Percentiles rank a stretch among this genome's conserved stretches.
These are phyloP conservation scores for Boletales sp. DNA, from an alignment of 768 basidiomycete genomes.

Conservation along the genomic window DNA sequence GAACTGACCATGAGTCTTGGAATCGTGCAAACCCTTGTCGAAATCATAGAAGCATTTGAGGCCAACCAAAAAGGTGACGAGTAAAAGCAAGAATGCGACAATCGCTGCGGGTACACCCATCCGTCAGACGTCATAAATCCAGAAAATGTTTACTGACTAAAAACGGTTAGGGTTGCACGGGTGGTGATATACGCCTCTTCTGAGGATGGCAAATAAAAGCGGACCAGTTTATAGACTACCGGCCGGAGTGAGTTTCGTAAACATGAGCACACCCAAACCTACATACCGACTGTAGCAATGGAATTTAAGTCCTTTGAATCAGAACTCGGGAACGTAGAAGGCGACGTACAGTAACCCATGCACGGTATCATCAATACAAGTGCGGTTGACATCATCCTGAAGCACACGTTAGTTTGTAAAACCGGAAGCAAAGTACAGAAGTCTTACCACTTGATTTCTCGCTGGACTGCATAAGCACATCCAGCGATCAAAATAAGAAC, in stretches of 20 bases:
- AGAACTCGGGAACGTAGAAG: background rate
- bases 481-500: slow-evolving; percentile 63
- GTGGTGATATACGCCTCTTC: slow-evolving; percentile 60
- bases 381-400: slow-evolving; percentile 65
- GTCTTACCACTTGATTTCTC: slow-evolving; percentile 74
- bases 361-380: slow-evolving; percentile 78
- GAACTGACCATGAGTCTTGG: slow-evolving; percentile 73
- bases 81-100: slow-evolving; percentile 68
- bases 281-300: slow-evolving; percentile 27
- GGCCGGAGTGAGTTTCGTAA: background rate
- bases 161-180: slow-evolving; percentile 73
- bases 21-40: slow-evolving; percentile 68
- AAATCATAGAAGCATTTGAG: slow-evolving; percentile 81
- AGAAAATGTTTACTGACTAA: slow-evolving; percentile 52
- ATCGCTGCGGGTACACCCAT: slow-evolving; percentile 46
- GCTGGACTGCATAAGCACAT: slow-evolving; percentile 68
- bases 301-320: background rate
- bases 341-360: slow-evolving; percentile 61
- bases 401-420: slow-evolving; percentile 1
- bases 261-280: background rate
- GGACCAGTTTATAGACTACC: slow-evolving; percentile 79
- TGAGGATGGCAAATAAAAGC: slow-evolving; percentile 69
- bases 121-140: background rate
- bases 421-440: background rate
- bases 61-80: slow-evolving; percentile 73